phyloP scores from a whole-genome alignment of 139 green algal species.

The Chlorella sorokiniana region DNA sequence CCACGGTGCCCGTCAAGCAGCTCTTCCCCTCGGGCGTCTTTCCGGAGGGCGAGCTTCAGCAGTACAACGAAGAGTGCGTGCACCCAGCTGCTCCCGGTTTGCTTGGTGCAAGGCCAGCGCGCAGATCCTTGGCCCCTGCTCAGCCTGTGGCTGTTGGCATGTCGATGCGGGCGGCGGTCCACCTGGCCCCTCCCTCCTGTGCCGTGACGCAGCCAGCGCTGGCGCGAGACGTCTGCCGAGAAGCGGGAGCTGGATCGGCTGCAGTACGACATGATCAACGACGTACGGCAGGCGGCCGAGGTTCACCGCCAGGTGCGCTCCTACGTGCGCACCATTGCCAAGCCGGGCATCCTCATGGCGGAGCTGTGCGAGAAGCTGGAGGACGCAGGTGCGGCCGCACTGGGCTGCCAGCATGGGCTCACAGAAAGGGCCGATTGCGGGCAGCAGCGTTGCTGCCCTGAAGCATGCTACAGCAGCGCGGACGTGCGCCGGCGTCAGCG shows the following conservation, averaged over 20 bases:
- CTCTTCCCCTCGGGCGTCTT: conserved; percentile 85
- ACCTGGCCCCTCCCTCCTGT: not conserved
- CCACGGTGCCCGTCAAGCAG: conserved; percentile 83
- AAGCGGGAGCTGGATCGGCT: conserved; percentile 86
- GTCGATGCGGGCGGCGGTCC: too few relatives aligned
- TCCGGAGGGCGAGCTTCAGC: conserved; percentile 84
- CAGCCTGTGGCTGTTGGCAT: too few relatives aligned
- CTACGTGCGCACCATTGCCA: conserved; percentile 87
- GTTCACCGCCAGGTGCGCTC: conserved; percentile 94
- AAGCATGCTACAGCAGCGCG: not conserved
- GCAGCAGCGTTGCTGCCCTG: too few relatives aligned
- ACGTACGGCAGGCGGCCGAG: conserved; percentile 90
- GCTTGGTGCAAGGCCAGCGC: not conserved
- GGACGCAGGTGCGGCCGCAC: conserved; percentile 46
- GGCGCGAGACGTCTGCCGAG: conserved; percentile 92
- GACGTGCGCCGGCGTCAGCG: too few relatives aligned
- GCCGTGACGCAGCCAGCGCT: conserved; percentile 74
- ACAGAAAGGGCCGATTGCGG: not conserved
- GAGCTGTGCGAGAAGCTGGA: conserved; percentile 97
- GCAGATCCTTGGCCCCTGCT: not conserved
- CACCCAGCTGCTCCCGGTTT: not conserved
- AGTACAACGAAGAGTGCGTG: conserved; percentile 79
- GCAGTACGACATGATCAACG: conserved; percentile 87
- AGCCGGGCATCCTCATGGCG: conserved; percentile 90
- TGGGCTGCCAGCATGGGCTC: too few relatives aligned